These are phyloP conservation scores for Beauveria varroae DNA, from an alignment of 2,329 filamentous ascomycete genomes.

Conservation along the genomic window DNA sequence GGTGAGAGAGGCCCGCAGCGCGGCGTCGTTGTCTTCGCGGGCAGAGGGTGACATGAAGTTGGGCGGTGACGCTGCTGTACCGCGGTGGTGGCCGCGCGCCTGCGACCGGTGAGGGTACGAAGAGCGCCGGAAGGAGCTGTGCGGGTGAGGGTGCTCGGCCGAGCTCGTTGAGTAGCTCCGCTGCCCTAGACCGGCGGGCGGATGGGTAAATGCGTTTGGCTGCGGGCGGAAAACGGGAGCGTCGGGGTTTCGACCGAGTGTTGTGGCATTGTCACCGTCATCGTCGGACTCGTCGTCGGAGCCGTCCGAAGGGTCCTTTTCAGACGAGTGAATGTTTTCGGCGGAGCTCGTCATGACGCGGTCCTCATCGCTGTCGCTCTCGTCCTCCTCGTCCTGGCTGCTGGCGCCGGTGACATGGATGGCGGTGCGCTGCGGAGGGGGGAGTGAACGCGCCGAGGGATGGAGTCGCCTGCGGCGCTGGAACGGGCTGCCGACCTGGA, in stretches of 20 bases:
- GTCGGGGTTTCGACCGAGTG: constrained; percentile 56
- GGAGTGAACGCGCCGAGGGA: constrained; percentile 24
- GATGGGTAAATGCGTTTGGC: constrained; percentile 87
- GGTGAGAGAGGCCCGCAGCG: constrained; percentile 84
- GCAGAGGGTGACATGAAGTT: constrained; percentile 67
- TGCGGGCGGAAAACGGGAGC: constrained; percentile 67
- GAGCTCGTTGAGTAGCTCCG: constrained; percentile 44
- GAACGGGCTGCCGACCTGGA: constrained; percentile 64
- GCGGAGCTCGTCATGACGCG: constrained; percentile 52
- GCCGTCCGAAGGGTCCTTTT: constrained; percentile 33
- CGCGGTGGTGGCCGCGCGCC: constrained; percentile 33
- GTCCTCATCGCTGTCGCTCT: constrained; percentile 70
- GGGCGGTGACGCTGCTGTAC: constrained; percentile 24
- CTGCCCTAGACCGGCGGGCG: constrained; percentile 47
- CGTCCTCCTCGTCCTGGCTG: constrained; percentile 91
- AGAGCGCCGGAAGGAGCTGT: constrained; percentile 43
- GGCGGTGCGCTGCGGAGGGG: constrained; percentile 32
- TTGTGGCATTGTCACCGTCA: constrained; percentile 69
- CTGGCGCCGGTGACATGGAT: constrained; percentile 43
- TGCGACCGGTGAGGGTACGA: constrained; percentile 42
- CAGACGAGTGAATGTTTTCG: constrained; percentile 39
- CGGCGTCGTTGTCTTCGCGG: constrained; percentile 87
- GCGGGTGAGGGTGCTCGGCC: constrained; percentile 39
- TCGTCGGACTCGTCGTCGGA: constrained; percentile 44
- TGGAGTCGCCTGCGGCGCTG: constrained; percentile 49